phyloP scores from a whole-genome alignment of 768 basidiomycete genomes.

The Phlegmacium glaucopus region DNA sequence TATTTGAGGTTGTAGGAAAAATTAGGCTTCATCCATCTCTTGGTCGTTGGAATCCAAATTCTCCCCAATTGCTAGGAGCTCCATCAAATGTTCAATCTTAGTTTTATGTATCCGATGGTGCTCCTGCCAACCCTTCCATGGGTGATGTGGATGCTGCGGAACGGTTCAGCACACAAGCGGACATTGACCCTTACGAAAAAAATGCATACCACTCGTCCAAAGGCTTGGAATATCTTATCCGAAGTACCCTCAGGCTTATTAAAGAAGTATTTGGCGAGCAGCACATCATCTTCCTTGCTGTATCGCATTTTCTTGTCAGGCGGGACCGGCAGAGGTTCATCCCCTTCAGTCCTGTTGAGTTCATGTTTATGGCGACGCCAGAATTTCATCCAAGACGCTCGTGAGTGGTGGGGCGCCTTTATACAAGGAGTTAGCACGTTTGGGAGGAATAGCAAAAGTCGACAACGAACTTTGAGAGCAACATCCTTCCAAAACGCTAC shows the following conservation, averaged over 20 bases:
- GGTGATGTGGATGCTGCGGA: constrained; percentile 77
- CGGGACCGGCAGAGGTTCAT: constrained; percentile 68
- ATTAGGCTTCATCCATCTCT: constrained; percentile 17
- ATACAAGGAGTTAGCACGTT: not conserved
- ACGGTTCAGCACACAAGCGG: constrained; percentile 1
- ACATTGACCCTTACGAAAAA: constrained; percentile 5
- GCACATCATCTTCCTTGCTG: constrained; percentile 72
- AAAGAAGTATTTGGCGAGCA: constrained; percentile 73
- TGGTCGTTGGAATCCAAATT: constrained; percentile 34
- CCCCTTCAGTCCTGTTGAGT: constrained; percentile 58
- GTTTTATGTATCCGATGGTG: constrained; percentile 86
- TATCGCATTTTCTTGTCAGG: constrained; percentile 91
- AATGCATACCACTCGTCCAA: constrained; percentile 60
- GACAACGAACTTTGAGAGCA: constrained; percentile 20
- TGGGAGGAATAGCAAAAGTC: not conserved
- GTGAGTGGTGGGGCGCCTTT: constrained; percentile 85
- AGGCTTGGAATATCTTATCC: constrained; percentile 81
- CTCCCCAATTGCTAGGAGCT: constrained; percentile 57
- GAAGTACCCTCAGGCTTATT: constrained; percentile 76
- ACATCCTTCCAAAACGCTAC: constrained; percentile 35
- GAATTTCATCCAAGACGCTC: constrained; percentile 94
- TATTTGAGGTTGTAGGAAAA: not conserved
- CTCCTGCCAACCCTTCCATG: constrained; percentile 95
- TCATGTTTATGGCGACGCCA: constrained; percentile 89
- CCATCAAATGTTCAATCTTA: constrained; percentile 79